phyloP scores from a whole-genome alignment of 2,329 filamentous ascomycete genomes.

The Hypomyces rosellus region DNA sequence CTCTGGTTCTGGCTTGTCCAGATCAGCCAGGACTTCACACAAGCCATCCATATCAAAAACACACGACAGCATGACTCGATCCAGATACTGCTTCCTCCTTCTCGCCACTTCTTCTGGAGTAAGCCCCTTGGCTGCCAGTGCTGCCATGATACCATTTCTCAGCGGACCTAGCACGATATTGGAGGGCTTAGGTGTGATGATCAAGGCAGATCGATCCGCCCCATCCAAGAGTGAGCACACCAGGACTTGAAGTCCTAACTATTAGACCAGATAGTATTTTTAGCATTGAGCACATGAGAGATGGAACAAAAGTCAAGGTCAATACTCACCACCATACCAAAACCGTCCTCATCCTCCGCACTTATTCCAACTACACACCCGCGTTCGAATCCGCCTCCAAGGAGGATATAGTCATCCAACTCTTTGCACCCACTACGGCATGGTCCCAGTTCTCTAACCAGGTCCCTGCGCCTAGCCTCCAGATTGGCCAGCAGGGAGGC shows the following conservation, averaged over 20 bases:
- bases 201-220: constrained; percentile 26
- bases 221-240: constrained; percentile 32
- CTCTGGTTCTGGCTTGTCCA: constrained; percentile 29
- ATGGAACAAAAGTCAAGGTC: neutral
- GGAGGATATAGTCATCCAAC: constrained; percentile 42
- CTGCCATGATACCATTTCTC: constrained; percentile 32
- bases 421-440: constrained; percentile 40
- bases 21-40: constrained; percentile 49
- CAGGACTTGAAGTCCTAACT: constrained; percentile 45
- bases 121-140: constrained; percentile 20
- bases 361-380: constrained; percentile 50
- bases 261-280: neutral
- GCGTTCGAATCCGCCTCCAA: constrained; percentile 43
- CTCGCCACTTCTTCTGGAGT: constrained; percentile 13
- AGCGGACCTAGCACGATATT: constrained; percentile 35
- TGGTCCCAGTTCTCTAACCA: constrained; percentile 22
- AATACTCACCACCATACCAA: constrained; percentile 40
- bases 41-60: constrained; percentile 55
- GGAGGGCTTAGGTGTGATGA: constrained; percentile 44
- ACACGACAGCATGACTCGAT: constrained; percentile 46
- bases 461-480: constrained; percentile 32
- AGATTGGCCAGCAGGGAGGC: constrained; percentile 35
- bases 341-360: constrained; percentile 41
- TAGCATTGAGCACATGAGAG: neutral
- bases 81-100: constrained; percentile 32